These are phyloP conservation scores for Fusarium clavum DNA, from an alignment of 2,329 filamentous ascomycete genomes.

Conservation along the genomic window DNA sequence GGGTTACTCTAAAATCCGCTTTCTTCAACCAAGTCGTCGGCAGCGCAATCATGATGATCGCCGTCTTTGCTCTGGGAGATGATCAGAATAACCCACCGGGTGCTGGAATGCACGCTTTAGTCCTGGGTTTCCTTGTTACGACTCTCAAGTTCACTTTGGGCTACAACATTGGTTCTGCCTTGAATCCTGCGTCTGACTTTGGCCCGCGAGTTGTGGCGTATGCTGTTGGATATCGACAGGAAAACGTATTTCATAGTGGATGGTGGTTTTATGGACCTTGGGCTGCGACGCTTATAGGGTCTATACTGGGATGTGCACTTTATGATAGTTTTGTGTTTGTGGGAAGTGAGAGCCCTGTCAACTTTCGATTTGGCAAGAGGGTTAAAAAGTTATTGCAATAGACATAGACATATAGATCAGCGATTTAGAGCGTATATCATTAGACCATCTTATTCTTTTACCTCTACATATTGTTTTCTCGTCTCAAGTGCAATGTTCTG, in stretches of 20 bases:
- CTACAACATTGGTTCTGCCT: slow-evolving; percentile 52
- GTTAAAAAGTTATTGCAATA: neutral
- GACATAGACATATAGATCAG: neutral
- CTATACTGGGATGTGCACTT: slow-evolving; percentile 11
- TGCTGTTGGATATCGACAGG: slow-evolving; percentile 47
- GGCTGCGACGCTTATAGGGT: slow-evolving; percentile 26
- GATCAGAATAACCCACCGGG: slow-evolving; percentile 54
- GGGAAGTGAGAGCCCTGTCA: slow-evolving; percentile 30
- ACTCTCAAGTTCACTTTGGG: slow-evolving; percentile 53
- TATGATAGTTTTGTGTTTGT: slow-evolving; percentile 35
- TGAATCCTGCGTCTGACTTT: slow-evolving; percentile 55
- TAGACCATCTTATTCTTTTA: neutral
- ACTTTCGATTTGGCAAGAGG: slow-evolving; percentile 5
- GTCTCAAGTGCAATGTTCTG: accelerated
- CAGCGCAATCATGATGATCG: slow-evolving; percentile 52
- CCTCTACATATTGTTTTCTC: accelerated
- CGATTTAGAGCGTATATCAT: no score
- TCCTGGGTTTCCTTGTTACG: slow-evolving; percentile 52
- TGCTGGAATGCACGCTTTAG: slow-evolving; percentile 53
- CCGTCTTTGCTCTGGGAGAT: slow-evolving; percentile 52
- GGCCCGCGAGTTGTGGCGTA: slow-evolving; percentile 51
- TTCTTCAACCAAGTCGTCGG: slow-evolving; percentile 53
- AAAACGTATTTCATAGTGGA: slow-evolving; percentile 45
- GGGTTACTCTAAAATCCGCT: slow-evolving; percentile 43
- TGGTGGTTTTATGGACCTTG: slow-evolving; percentile 47